Conservation (phyloP, 768 basidiomycete species). For the Polyporus arcularius region DNA sequence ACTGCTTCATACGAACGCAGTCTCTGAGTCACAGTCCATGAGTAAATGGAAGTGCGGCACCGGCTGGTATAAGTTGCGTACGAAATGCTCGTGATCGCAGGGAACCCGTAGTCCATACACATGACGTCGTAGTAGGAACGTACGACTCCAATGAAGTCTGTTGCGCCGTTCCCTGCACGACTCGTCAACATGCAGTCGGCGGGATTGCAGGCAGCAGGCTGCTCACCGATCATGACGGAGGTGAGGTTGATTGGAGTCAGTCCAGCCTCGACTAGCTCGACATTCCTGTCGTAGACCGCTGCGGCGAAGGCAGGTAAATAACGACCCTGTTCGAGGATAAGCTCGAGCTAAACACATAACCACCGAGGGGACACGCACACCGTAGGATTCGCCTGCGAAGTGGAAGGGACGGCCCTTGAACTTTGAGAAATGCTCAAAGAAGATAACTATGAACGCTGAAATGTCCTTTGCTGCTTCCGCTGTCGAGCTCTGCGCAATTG, state of each 20-base stretch:
- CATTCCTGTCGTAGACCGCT: conserved; percentile 47
- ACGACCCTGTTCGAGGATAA: conserved; percentile 39
- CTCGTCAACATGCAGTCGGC: conserved; percentile 21
- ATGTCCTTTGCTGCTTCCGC: conserved; percentile 70
- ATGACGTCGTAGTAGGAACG: conserved; percentile 48
- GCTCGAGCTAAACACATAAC: not conserved
- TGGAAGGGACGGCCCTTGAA: conserved; percentile 59
- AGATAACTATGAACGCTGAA: conserved; percentile 65
- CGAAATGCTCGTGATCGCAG: conserved; percentile 50
- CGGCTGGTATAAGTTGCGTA: conserved; percentile 8
- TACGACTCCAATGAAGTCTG: conserved; percentile 2
- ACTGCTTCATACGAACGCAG: conserved; percentile 43
- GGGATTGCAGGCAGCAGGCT: not conserved
- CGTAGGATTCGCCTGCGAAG: conserved; percentile 48
- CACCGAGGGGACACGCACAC: conserved; percentile 37
- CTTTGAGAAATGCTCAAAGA: conserved; percentile 68
- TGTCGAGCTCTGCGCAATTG: conserved; percentile 57
- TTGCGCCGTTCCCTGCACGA: conserved; percentile 15
- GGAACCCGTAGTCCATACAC: conserved; percentile 36
- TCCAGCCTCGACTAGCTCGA: conserved; percentile 39
- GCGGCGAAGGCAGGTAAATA: conserved; percentile 50
- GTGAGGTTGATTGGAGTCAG: conserved; percentile 46
- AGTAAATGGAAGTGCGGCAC: not conserved
- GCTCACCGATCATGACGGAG: conserved; percentile 46
- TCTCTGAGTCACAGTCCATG: not conserved